phyloP scores from a whole-genome alignment of 495 filamentous ascomycete species.

The Penicillium cosmopolitanum region DNA sequence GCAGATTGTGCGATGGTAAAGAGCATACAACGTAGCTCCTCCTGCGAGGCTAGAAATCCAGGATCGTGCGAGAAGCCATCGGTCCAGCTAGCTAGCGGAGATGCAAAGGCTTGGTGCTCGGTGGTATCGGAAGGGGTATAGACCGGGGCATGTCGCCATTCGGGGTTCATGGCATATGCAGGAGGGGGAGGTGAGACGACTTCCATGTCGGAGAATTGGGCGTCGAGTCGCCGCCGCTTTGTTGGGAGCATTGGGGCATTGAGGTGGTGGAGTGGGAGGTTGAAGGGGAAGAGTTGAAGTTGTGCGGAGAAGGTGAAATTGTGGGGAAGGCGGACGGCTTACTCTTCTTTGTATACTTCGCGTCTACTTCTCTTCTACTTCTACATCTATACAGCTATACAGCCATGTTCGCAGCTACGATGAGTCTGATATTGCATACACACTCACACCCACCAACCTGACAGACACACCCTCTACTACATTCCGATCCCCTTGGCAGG shows the following conservation, averaged over 20 bases:
- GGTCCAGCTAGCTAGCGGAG: conserved; percentile 35
- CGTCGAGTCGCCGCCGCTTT: conserved; percentile 16
- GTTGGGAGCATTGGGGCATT: conserved; percentile 5
- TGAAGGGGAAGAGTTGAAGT: not conserved
- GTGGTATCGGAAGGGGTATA: conserved; percentile 27
- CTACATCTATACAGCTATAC: no score
- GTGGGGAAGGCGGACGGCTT: no score
- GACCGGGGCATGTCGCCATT: conserved; percentile 17
- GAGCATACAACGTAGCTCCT: conserved; percentile 42
- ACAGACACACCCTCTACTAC: not conserved
- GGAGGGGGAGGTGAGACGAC: conserved; percentile 1
- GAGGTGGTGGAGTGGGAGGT: not conserved
- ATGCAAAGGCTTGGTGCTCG: conserved; percentile 23
- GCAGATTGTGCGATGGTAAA: conserved; percentile 42
- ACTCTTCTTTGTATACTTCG: no score
- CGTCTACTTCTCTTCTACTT: no score
- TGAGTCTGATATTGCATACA: not conserved
- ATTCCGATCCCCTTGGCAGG: conserved; percentile 16
- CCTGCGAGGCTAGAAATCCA: conserved; percentile 42
- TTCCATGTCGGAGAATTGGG: conserved; percentile 7
- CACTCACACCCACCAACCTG: not conserved
- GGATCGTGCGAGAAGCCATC: conserved; percentile 44
- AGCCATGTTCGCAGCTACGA: not conserved
- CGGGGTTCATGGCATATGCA: conserved; percentile 7
- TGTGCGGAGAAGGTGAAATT: no score